Conservation (phyloP, 768 basidiomycete genomes). For the Clitopilus hobsonii region DNA sequence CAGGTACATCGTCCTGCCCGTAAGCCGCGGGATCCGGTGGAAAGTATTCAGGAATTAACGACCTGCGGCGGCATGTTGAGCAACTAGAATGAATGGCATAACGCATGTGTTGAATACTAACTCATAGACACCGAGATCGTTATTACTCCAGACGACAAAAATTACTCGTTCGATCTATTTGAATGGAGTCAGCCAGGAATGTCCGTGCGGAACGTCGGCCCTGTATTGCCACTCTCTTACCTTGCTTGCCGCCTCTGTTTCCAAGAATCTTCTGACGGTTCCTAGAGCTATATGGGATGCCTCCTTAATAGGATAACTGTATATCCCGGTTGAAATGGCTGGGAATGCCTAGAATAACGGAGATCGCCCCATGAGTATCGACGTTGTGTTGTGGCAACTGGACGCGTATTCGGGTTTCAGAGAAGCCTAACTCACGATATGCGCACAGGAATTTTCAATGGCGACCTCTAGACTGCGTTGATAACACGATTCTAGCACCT, state of each 20-base stretch:
- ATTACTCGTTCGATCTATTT: conserved; percentile 63
- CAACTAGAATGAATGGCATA: not conserved
- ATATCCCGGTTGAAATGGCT: conserved; percentile 75
- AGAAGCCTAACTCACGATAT: conserved; percentile 50
- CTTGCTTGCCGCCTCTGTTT: conserved; percentile 44
- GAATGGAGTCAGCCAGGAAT: too few relatives aligned
- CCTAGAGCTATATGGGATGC: conserved; percentile 70
- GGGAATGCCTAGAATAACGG: conserved; percentile 60
- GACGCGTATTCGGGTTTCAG: not conserved
- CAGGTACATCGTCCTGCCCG: not conserved
- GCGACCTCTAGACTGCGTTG: conserved; percentile 58
- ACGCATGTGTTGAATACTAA: conserved; percentile 28
- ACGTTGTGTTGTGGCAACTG: not conserved
- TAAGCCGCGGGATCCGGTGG: conserved; percentile 28
- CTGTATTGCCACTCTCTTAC: conserved; percentile 23
- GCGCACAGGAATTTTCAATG: conserved; percentile 50
- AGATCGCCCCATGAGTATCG: not conserved
- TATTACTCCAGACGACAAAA: conserved; percentile 69
- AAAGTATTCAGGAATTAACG: conserved; percentile 62
- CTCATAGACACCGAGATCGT: conserved; percentile 63
- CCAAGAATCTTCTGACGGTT: conserved; percentile 51
- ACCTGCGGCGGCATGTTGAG: conserved; percentile 14
- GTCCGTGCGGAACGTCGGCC: not conserved
- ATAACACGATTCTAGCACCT: conserved; percentile 67
- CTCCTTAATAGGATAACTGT: conserved; percentile 70